Base-by-base conservation (phyloP, 495 filamentous ascomycete species). In the Aspergillus diversus region DNA sequence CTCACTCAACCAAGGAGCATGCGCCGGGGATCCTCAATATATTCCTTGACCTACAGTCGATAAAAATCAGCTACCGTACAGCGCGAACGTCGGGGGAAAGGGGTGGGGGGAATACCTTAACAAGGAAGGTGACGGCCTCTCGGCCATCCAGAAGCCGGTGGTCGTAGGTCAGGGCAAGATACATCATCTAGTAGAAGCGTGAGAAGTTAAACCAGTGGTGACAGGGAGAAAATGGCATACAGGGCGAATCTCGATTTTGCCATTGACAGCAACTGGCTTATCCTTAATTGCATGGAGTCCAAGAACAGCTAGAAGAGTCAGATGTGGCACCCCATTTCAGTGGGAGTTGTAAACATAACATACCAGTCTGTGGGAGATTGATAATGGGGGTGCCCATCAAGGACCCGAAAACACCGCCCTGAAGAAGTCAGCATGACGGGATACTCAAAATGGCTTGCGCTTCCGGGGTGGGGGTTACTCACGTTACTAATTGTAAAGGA, bases 341-440 rank as follows among this genome's bases (percentile, higher is more conserved):
- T 5, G 21, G 7, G 15, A 58, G 27, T 21, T 17, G 6, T 27
- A n/a, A 47, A 53, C 21, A 12, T 8, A n/a, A 65, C 77, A 53
- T 68, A 85, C 84, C 84, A 42, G 91, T 94, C 75, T 99, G 95
- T 21, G 95, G 95, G 31, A 97, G 81, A 77, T 99, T 99, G 81
- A 99, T 98, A 73, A 99, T 99, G n/a, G 95, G 95, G 1, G 95
- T 99, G 33, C 94, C 94, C 92, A 97, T 97, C 63, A 98, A 75
- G 32, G 89, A 91, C 34, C 89, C 89, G 69, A 90, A 90, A 53
- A 90, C 87, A 66, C 87, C 87, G 63, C 87, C 87, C 84, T 87
- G 58, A 2, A 57, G 39, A 15, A 17, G 16, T 47, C 2, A 27
- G 21, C 21, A 27, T 27, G 21, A 27, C 21, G 1, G 21, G 21